Base-by-base conservation (phyloP, 768 basidiomycete species). In the Pisolithus orientalis region DNA sequence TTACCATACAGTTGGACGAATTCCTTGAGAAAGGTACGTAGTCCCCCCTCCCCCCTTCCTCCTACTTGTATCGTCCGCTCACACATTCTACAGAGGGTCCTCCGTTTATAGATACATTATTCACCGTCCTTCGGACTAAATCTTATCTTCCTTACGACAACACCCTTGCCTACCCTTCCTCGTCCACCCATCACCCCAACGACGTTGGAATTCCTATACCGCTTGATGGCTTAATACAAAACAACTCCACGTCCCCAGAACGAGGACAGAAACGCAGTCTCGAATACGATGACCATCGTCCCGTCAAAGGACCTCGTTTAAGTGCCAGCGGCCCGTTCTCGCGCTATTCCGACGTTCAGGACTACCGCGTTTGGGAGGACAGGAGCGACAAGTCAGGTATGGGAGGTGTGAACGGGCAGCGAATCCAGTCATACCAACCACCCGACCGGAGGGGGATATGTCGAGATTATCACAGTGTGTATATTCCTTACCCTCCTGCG, bases 401-500 rank as follows among this genome's bases (percentile, higher is more conserved):
- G 51, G 62, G 57, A 51, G 56, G 58, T 28, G 50, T 61, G 53
- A 76, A 76, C 53, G 74, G 74, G 8, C 72, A 83, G 55, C 77
- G 75, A 28, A 73, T 76, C 32, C 81, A 79, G 58, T 73, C 75
- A 6, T 89, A 90, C 61, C 80, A 79, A 50, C 85, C 84, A 29
- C 85, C 82, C 61, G 87, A 85, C 57, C 80, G 80, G 55, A 78
- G 83, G 57, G 88, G 88, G 11, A 80, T 87, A 55, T 97, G 94
- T 72, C 80, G 87, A 54, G 93, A 97, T 69, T 97, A 95, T 66
- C 84, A 94, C 68, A 90, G 94, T 94, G 63, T 63, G 94, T 78
- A 5, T 38, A 45, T 45, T 42, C 25, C 51, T 21, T 21, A 21
- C 38, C 50, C 39, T 34, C 31, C 45, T 49, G 6, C 37, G 32